These are phyloP conservation scores for Xylaria venustula DNA, from an alignment of 495 filamentous ascomycete species.

Conservation along the genomic window DNA sequence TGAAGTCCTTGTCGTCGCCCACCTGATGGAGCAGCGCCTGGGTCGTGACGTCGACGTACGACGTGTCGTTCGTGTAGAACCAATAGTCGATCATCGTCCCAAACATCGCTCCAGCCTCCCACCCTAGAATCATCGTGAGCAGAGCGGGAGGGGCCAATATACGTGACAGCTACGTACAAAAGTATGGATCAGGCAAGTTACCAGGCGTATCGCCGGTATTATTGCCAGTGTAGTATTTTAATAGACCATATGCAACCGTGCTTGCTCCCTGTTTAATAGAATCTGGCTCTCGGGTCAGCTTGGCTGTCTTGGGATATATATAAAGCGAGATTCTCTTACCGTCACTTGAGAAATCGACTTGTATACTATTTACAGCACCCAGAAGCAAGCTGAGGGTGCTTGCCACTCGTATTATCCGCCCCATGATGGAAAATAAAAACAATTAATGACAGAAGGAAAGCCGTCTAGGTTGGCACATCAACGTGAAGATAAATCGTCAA, in stretches of 20 bases:
- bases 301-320: not conserved
- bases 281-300: conserved; percentile 20
- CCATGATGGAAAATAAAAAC: not conserved
- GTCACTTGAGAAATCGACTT: conserved; percentile 8
- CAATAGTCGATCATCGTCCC: conserved; percentile 79
- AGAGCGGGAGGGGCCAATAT: not conserved
- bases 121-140: conserved; percentile 46
- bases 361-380: not conserved
- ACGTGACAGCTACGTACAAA: conserved; percentile 44
- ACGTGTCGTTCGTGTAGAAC: conserved; percentile 71
- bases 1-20: conserved; percentile 65
- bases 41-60: conserved; percentile 66
- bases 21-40: conserved; percentile 72
- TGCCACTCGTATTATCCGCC: not conserved
- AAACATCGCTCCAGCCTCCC: conserved; percentile 78
- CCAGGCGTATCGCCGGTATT: conserved; percentile 68
- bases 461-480: no score
- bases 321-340: not conserved
- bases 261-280: conserved; percentile 44
- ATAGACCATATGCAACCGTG: conserved; percentile 45
- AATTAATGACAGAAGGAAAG: no score
- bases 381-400: not conserved
- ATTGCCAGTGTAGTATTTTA: conserved; percentile 68
- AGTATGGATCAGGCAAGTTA: conserved; percentile 73
- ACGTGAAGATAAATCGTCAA: not conserved